These are phyloP conservation scores for Chlamydomonas sphaeroides DNA, from an alignment of 139 green algal species.

Conservation along the genomic window DNA sequence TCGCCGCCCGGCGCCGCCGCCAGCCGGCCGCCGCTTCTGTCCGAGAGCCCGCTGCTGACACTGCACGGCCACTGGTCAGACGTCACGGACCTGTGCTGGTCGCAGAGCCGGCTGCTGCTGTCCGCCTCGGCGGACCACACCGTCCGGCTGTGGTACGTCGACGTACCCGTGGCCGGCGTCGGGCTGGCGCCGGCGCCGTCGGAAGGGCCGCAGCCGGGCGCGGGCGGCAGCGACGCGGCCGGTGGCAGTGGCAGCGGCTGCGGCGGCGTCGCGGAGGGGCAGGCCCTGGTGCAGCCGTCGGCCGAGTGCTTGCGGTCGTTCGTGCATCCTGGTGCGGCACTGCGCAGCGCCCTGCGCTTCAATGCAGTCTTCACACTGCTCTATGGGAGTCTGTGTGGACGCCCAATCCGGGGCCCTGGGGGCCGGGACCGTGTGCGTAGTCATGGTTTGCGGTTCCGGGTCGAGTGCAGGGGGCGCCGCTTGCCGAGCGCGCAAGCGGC, in stretches of 20 bases:
- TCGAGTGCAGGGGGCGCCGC: too few relatives aligned
- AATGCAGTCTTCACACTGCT: too few relatives aligned
- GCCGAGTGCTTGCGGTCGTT: constrained; percentile 79
- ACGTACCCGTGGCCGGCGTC: constrained; percentile 42
- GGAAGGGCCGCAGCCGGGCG: too few relatives aligned
- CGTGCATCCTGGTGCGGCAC: constrained; percentile 77
- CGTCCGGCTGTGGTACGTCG: constrained; percentile 90
- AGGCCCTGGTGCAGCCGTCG: neutral
- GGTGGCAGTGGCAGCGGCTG: neutral
- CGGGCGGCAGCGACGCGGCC: too few relatives aligned
- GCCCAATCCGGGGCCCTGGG: too few relatives aligned
- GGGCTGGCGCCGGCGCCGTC: too few relatives aligned
- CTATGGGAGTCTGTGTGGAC: too few relatives aligned
- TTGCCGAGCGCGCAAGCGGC: too few relatives aligned
- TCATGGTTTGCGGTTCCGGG: too few relatives aligned
- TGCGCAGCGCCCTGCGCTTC: too few relatives aligned
- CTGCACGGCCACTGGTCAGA: constrained; percentile 72
- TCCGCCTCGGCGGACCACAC: constrained; percentile 88
- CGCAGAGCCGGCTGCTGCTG: constrained; percentile 80
- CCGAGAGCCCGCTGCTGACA: constrained; percentile 33
- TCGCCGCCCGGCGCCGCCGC: neutral
- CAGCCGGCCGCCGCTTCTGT: constrained; percentile 21
- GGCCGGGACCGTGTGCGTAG: too few relatives aligned
- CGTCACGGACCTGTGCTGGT: constrained; percentile 92
- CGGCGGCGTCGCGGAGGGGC: neutral